Evolutionary conservation across 371 early-diverging fungal species (phyloP).

Genomic region (Mucor circinelloides): DNA sequence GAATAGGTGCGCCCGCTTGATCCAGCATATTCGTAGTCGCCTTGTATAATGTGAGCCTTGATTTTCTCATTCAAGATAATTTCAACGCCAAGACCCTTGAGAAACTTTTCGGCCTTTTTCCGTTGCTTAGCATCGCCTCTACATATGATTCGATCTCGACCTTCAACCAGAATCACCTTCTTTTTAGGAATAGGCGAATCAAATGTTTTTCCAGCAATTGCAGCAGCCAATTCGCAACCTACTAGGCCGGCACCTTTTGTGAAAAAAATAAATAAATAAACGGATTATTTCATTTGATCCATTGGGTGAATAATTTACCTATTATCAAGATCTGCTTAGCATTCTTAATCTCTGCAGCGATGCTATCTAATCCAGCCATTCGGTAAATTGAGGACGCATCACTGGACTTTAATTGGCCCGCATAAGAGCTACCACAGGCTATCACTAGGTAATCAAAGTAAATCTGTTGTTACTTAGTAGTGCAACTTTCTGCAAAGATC

Average conservation of each 20-base stretch:
- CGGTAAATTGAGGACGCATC: constrained; percentile 47
- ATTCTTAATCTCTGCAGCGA: constrained; percentile 54
- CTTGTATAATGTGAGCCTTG: constrained; percentile 9
- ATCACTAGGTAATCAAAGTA: constrained; percentile 74
- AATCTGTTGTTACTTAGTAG: constrained; percentile 28
- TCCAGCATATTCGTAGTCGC: constrained; percentile 24
- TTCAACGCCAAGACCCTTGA: constrained; percentile 60
- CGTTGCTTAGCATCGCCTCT: constrained; percentile 48
- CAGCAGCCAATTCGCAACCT: constrained; percentile 69
- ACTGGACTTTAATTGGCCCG: constrained; percentile 50
- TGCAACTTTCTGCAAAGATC: neutral
- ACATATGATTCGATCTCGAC: constrained; percentile 38
- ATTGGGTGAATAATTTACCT: constrained; percentile 15
- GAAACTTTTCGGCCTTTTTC: constrained; percentile 46
- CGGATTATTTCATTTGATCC: neutral
- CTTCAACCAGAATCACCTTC: constrained; percentile 61
- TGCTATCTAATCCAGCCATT: constrained; percentile 25
- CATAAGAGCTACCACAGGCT: constrained; percentile 69
- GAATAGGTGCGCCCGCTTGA: constrained; percentile 36
- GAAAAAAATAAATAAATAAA: neutral
- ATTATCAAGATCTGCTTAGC: constrained; percentile 56
- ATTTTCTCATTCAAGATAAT: constrained; percentile 67
- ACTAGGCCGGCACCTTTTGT: constrained; percentile 59
- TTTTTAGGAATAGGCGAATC: constrained; percentile 35
- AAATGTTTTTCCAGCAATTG: constrained; percentile 45